Percentiles rank a stretch among this genome's conserved stretches.
These are phyloP conservation scores for Anisodus tanguticus DNA, from an alignment of 257 asterid genomes.

Conservation along the genomic window DNA sequence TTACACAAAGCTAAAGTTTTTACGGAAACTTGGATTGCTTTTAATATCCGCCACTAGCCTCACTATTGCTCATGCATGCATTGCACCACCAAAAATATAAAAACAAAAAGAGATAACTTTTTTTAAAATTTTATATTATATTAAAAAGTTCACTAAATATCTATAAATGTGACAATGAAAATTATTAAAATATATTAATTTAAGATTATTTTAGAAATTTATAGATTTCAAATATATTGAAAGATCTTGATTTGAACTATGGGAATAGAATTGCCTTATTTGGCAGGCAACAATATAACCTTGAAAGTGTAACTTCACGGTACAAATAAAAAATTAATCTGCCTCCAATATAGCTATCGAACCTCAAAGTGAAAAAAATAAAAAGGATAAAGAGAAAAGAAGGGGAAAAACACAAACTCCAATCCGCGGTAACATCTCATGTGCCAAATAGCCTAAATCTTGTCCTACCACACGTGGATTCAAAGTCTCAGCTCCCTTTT, in stretches of 20 bases:
- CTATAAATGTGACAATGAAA: too few relatives aligned
- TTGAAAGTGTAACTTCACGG: neutral
- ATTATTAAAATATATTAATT: too few relatives aligned
- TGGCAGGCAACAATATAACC: neutral
- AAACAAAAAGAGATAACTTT: too few relatives aligned
- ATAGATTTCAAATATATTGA: too few relatives aligned
- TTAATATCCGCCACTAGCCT: constrained; percentile 33
- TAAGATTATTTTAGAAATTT: too few relatives aligned
- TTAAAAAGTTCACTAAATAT: too few relatives aligned
- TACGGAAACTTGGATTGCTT: constrained; percentile 38
- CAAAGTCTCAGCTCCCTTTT: constrained; percentile 12
- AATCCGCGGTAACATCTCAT: constrained; percentile 26
- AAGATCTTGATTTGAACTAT: neutral
- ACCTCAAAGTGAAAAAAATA: neutral
- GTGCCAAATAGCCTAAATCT: constrained; percentile 25
- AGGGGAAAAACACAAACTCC: neutral
- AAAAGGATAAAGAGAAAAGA: neutral
- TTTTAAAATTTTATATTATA: too few relatives aligned
- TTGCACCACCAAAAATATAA: neutral
- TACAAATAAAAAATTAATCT: neutral
- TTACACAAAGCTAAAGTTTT: constrained; percentile 44
- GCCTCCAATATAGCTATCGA: neutral
- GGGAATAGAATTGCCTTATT: neutral
- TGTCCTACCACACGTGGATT: constrained; percentile 31
- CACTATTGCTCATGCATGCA: constrained; percentile 29